These are phyloP conservation scores for Kickxella alabastrina DNA, from an alignment of 192 early-diverging fungal species.

Conservation along the genomic window DNA sequence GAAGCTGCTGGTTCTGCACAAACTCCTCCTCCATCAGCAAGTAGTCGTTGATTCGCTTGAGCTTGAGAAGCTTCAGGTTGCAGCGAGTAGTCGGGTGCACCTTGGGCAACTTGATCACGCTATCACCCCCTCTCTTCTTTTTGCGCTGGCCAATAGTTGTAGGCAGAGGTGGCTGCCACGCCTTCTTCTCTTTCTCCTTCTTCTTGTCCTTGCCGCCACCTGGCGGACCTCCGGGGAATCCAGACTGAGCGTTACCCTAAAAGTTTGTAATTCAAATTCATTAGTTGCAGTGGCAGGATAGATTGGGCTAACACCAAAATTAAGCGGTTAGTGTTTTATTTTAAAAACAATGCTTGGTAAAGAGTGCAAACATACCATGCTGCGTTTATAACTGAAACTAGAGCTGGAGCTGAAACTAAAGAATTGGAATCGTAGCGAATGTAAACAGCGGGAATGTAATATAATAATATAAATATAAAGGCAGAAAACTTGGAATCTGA, in stretches of 20 bases:
- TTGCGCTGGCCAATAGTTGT: constrained; percentile 99
- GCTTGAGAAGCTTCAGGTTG: constrained; percentile 94
- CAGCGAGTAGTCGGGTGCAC: constrained; percentile 98
- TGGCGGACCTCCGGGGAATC: constrained; percentile 58
- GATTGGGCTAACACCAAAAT: neutral
- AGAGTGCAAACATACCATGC: neutral
- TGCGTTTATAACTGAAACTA: neutral
- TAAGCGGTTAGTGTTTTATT: neutral
- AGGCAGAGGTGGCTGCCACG: constrained; percentile 98
- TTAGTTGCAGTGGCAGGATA: no score
- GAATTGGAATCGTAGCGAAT: no score
- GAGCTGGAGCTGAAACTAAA: no score
- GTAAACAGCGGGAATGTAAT: no score
- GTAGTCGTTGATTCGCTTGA: constrained; percentile 98
- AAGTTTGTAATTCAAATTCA: constrained; percentile 5
- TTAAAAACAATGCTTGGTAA: neutral
- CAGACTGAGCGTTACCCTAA: constrained; percentile 86
- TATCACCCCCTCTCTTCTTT: constrained; percentile 86
- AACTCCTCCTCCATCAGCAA: constrained; percentile 98
- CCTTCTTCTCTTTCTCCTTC: constrained; percentile 84
- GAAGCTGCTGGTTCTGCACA: constrained; percentile 96
- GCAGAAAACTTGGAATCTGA: no score
- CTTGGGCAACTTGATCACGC: constrained; percentile 87
- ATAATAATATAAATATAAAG: no score
- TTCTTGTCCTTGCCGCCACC: constrained; percentile 69